phyloP scores from a whole-genome alignment of 2,329 filamentous ascomycete species.

The Aureobasidium sp. region DNA sequence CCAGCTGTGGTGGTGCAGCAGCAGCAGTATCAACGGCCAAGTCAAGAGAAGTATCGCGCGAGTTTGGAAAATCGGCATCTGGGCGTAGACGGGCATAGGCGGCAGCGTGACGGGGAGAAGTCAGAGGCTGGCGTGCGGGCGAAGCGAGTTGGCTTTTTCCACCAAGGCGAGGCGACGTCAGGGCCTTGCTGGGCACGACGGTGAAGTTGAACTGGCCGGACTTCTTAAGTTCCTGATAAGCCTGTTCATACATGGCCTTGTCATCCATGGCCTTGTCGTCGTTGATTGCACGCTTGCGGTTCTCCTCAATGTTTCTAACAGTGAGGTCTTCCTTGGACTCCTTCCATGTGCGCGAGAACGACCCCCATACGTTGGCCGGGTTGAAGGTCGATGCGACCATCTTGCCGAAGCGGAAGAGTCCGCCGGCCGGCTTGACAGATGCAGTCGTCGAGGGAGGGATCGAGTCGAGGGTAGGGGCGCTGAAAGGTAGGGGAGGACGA shows the following conservation, averaged over 20 bases:
- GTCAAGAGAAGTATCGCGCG: background rate
- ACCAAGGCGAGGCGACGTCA: background rate
- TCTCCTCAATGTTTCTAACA: constrained; percentile 31
- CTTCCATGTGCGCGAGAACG: constrained; percentile 36
- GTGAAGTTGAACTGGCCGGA: constrained; percentile 37
- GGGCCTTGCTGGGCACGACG: constrained; percentile 9
- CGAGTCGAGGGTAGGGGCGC: background rate
- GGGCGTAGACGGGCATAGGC: background rate
- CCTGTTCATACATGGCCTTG: constrained; percentile 40
- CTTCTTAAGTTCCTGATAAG: constrained; percentile 47
- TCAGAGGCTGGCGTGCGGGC: background rate
- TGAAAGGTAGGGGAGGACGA: background rate
- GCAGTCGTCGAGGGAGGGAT: background rate
- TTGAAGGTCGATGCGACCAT: constrained; percentile 47
- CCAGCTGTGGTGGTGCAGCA: background rate
- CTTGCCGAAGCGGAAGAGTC: constrained; percentile 49
- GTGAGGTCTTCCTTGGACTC: constrained; percentile 35
- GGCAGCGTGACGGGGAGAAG: constrained; percentile 1
- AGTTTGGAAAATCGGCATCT: background rate
- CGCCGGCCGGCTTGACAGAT: constrained; percentile 16
- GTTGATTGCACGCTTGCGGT: constrained; percentile 16
- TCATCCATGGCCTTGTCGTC: constrained; percentile 33
- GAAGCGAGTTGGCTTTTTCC: background rate
- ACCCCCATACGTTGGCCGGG: constrained; percentile 42
- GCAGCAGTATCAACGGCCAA: background rate